Evolutionary conservation across 2,329 filamentous ascomycete species (phyloP).

Genomic region (Cryphonectria carpinicola): DNA sequence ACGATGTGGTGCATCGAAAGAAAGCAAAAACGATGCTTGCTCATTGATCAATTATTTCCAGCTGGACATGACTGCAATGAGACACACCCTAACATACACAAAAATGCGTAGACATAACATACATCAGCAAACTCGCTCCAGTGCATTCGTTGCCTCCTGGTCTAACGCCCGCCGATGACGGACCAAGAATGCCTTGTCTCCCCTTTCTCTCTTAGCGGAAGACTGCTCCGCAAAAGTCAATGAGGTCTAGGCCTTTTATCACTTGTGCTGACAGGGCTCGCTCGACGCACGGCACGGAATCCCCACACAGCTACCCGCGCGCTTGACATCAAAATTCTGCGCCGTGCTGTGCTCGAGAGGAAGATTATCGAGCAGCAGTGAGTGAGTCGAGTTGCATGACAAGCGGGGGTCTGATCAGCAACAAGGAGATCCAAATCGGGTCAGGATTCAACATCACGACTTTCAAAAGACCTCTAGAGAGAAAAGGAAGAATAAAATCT

Average conservation of each 20-base stretch:
- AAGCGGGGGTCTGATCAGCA: not conserved
- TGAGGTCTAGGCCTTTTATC: not conserved
- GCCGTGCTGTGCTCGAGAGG: not conserved
- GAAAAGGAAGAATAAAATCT: not conserved
- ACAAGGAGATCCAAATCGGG: not conserved
- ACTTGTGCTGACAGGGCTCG: not conserved
- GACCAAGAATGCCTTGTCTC: not conserved
- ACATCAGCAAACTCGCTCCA: too few relatives aligned
- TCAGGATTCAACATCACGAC: slow-evolving; percentile 15
- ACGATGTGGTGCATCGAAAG: not conserved
- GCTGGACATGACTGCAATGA: not conserved
- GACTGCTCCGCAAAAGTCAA: slow-evolving; percentile 5
- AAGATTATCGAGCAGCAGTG: not conserved
- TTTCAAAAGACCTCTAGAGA: not conserved
- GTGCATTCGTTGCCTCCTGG: not conserved
- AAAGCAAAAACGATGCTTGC: not conserved
- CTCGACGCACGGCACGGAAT: not conserved
- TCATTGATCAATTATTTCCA: not conserved
- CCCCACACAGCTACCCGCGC: slow-evolving; percentile 1
- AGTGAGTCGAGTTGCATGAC: not conserved
- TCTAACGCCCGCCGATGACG: slow-evolving; percentile 10
- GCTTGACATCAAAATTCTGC: slow-evolving; percentile 13
- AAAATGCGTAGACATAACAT: not conserved
- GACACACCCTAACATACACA: not conserved
- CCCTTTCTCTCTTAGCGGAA: not conserved